Percentiles rank a stretch among this genome's conserved stretches.
phyloP scores from a whole-genome alignment of 2,329 filamentous ascomycete genomes.

The Zelopaecilomyces penicillatus region DNA sequence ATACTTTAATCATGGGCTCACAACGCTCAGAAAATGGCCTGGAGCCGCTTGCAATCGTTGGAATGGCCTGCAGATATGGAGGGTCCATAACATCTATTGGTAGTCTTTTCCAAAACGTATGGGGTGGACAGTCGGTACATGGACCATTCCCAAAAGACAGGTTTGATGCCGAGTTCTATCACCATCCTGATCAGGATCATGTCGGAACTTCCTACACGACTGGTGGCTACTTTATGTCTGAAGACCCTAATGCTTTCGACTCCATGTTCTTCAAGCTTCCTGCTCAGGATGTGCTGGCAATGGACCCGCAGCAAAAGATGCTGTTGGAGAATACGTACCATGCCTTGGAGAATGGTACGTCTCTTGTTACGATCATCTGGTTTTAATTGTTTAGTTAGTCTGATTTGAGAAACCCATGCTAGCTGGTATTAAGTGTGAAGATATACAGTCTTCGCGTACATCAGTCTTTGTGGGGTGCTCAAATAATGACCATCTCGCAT shows the following conservation, averaged over 20 bases:
- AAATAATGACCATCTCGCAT: background rate
- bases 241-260: background rate
- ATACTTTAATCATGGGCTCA: no score
- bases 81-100: constrained; percentile 22
- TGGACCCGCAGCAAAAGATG: constrained; percentile 6
- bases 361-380: constrained; percentile 1
- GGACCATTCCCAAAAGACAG: constrained; percentile 11
- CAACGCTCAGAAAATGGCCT: no score
- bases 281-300: background rate
- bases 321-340: constrained; percentile 1
- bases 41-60: constrained; percentile 4
- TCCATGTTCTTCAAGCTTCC: background rate
- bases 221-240: background rate
- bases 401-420: constrained; percentile 7
- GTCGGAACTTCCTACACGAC: background rate
- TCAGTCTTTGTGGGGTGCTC: background rate
- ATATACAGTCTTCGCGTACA: constrained; percentile 6
- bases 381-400: no score
- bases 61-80: background rate
- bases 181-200: constrained; percentile 21
- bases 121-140: no score
- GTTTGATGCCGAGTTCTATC: constrained; percentile 24
- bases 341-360: background rate
- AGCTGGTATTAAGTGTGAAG: constrained; percentile 4
- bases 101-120: constrained; percentile 23